These are phyloP conservation scores for Sporodiniella umbellata DNA, from an alignment of 371 early-diverging fungal species.

Conservation along the genomic window DNA sequence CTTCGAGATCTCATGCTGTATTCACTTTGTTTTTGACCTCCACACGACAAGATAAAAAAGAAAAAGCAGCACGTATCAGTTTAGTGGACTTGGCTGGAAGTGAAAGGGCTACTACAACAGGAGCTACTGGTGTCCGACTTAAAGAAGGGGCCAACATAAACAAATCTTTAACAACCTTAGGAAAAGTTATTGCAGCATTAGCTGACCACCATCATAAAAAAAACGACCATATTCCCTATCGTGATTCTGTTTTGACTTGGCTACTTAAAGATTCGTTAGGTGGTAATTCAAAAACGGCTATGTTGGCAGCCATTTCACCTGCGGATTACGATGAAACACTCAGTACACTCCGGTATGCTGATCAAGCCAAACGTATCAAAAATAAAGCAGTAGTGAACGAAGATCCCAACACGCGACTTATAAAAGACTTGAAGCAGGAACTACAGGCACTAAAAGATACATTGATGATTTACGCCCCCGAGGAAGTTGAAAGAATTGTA, in stretches of 20 bases:
- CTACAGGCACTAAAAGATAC: slow-evolving; percentile 60
- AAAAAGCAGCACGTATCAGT: slow-evolving; percentile 73
- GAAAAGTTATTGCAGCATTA: slow-evolving; percentile 94
- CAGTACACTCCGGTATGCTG: slow-evolving; percentile 91
- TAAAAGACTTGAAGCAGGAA: slow-evolving; percentile 82
- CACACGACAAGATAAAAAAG: slow-evolving; percentile 53
- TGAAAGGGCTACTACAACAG: slow-evolving; percentile 93
- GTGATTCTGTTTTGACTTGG: slow-evolving; percentile 90
- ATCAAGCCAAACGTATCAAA: slow-evolving; percentile 86
- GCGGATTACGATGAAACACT: slow-evolving; percentile 82
- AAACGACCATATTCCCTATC: slow-evolving; percentile 35
- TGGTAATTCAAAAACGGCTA: slow-evolving; percentile 89
- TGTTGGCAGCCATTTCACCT: slow-evolving; percentile 83
- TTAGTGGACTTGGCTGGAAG: slow-evolving; percentile 90
- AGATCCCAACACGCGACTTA: slow-evolving; percentile 73
- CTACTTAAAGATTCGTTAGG: slow-evolving; percentile 91
- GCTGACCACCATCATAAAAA: slow-evolving; percentile 59
- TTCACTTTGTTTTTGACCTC: slow-evolving; percentile 81
- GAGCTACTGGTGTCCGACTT: slow-evolving; percentile 89
- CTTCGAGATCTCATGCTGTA: slow-evolving; percentile 92
- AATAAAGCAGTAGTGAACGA: slow-evolving; percentile 89
- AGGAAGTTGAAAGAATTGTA: slow-evolving; percentile 20
- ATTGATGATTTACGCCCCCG: slow-evolving; percentile 55
- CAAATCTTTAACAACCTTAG: slow-evolving; percentile 88
- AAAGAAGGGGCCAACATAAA: slow-evolving; percentile 99